Conservation (phyloP, 2,329 filamentous ascomycete species). For the Claviceps cyperi region DNA sequence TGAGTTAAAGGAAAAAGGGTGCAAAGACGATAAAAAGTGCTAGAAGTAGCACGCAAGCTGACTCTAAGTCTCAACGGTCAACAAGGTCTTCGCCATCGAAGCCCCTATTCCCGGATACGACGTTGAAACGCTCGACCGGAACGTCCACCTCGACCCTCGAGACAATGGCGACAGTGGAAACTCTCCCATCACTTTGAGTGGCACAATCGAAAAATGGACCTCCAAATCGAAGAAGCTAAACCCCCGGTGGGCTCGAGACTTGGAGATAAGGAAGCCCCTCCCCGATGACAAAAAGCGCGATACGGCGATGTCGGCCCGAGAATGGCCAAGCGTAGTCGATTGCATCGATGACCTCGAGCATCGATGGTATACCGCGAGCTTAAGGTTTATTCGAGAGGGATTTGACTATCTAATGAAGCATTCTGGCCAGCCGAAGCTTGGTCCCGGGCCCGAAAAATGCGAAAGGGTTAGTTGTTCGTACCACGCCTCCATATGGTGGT, state of each 20-base stretch:
- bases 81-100: neutral
- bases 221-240: neutral
- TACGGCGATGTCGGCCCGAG: neutral
- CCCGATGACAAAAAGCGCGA: neutral
- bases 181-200: neutral
- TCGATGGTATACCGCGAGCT: neutral
- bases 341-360: neutral
- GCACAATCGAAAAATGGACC: neutral
- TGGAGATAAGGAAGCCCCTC: neutral
- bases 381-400: neutral
- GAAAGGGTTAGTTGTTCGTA: neutral
- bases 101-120: neutral
- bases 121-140: neutral
- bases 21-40: neutral
- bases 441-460: neutral
- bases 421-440: neutral
- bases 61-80: neutral
- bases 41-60: neutral
- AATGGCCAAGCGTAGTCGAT: neutral
- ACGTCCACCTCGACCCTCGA: neutral
- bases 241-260: neutral
- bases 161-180: neutral
- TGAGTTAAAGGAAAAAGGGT: neutral
- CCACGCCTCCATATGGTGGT: neutral
- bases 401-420: neutral